Conservation (phyloP, 352 stramenopile genomes). For the Thraustochytrium striatum region DNA sequence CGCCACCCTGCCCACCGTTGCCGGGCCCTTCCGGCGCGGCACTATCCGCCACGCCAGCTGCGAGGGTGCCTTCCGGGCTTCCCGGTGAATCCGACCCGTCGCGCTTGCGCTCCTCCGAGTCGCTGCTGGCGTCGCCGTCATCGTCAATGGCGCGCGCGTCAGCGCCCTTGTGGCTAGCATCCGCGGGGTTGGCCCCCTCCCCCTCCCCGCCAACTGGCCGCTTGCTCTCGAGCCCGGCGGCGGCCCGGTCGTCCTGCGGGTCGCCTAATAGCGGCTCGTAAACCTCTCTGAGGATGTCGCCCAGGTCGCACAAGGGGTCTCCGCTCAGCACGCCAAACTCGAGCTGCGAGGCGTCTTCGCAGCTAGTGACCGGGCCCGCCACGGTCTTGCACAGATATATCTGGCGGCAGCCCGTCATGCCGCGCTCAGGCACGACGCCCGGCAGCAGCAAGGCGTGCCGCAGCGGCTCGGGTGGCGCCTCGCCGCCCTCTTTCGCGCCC, state of each 20-base stretch:
- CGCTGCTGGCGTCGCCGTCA: background rate
- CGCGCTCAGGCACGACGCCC: background rate
- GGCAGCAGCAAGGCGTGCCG: background rate
- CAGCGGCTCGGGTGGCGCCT: background rate
- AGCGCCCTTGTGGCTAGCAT: background rate
- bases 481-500: too few species aligned
- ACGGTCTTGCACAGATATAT: slow-evolving; percentile 44
- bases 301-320: slow-evolving; percentile 72
- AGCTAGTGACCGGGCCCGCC: background rate
- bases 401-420: background rate
- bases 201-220: background rate
- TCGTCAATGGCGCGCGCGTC: background rate
- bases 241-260: slow-evolving; percentile 11
- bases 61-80: background rate
- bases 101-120: background rate
- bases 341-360: slow-evolving; percentile 48
- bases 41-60: background rate
- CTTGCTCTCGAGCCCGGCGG: background rate
- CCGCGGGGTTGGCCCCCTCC: background rate
- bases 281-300: slow-evolving; percentile 76
- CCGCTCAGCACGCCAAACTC: slow-evolving; percentile 79
- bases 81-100: background rate
- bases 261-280: slow-evolving; percentile 77
- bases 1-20: background rate
- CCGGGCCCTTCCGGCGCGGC: background rate